Evolutionary conservation across 2,329 filamentous ascomycete genomes (phyloP).

Genomic region (Sporothrix phasma): DNA sequence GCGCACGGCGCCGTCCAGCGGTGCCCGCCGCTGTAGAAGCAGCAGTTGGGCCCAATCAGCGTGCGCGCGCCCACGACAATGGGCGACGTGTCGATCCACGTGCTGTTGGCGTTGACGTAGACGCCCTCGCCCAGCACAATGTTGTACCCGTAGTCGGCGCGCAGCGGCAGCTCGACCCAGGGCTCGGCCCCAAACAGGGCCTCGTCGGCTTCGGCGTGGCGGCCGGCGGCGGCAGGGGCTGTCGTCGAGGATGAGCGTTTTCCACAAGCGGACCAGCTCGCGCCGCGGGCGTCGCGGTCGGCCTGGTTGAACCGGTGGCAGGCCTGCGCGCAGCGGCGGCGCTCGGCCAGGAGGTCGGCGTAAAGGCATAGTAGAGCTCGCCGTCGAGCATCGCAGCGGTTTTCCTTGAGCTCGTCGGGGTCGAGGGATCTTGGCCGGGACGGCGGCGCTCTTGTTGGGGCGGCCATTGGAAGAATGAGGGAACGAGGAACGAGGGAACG

Average conservation of each 20-base stretch:
- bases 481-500: no score
- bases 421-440: slow-evolving; percentile 15
- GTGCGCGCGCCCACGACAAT: slow-evolving; percentile 70
- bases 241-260: slow-evolving; percentile 38
- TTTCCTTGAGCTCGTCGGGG: slow-evolving; percentile 35
- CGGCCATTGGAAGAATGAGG: not conserved
- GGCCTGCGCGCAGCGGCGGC: slow-evolving; percentile 53
- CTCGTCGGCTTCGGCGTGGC: slow-evolving; percentile 54
- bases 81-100: slow-evolving; percentile 65
- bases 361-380: slow-evolving; percentile 66
- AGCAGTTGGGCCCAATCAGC: slow-evolving; percentile 68
- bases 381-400: slow-evolving; percentile 51
- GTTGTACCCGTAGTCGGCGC: slow-evolving; percentile 70
- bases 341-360: slow-evolving; percentile 52
- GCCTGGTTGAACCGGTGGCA: slow-evolving; percentile 50
- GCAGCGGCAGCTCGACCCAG: slow-evolving; percentile 55
- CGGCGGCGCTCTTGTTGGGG: not conserved
- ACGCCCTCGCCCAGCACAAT: slow-evolving; percentile 59
- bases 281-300: slow-evolving; percentile 50
- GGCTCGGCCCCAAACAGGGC: slow-evolving; percentile 52
- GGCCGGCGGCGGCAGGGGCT: slow-evolving; percentile 48
- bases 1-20: slow-evolving; percentile 62
- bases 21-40: slow-evolving; percentile 65
- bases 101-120: slow-evolving; percentile 65
- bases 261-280: slow-evolving; percentile 56